These are phyloP conservation scores for Halophytophthora polymorphica DNA, from an alignment of 352 stramenopile species.

Conservation along the genomic window DNA sequence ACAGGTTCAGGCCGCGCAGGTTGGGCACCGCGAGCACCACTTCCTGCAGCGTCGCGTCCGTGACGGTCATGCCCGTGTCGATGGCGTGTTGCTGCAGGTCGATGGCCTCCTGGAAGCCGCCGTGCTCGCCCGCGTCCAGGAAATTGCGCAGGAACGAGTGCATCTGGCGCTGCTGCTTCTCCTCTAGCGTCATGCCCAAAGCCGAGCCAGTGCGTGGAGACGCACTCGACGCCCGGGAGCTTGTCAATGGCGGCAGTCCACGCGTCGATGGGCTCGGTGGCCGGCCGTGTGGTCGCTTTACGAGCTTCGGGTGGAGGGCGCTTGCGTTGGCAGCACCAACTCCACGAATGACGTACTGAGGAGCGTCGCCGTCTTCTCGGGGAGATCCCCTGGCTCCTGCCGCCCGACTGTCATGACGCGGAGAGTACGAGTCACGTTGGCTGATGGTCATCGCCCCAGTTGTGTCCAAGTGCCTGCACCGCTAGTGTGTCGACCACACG, in stretches of 20 bases:
- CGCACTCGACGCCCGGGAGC: too few species aligned
- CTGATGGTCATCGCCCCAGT: constrained; percentile 18
- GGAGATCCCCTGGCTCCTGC: constrained; percentile 7
- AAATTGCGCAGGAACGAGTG: constrained; percentile 92
- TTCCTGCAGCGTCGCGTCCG: constrained; percentile 90
- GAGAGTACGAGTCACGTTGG: constrained; percentile 6
- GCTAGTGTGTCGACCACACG: too few species aligned
- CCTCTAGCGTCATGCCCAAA: constrained; percentile 39
- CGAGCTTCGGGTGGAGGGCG: constrained; percentile 21
- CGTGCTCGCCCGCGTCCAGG: constrained; percentile 63
- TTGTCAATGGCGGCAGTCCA: not conserved
- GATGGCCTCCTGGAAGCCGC: constrained; percentile 67
- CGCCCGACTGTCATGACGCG: constrained; percentile 13
- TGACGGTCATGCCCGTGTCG: constrained; percentile 84
- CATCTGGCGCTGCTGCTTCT: constrained; percentile 76
- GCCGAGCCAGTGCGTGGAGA: not conserved
- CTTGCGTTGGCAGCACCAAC: not conserved
- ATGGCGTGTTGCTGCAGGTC: constrained; percentile 86
- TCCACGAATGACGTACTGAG: constrained; percentile 6
- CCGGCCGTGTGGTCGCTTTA: constrained; percentile 28
- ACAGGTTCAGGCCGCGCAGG: constrained; percentile 64
- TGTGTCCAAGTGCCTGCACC: too few species aligned
- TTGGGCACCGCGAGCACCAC: constrained; percentile 70
- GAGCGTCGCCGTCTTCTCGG: constrained; percentile 10
- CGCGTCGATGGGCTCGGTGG: constrained; percentile 6